Conservation (phyloP, 371 early-diverging fungal genomes). For the Mortierella sp. region DNA sequence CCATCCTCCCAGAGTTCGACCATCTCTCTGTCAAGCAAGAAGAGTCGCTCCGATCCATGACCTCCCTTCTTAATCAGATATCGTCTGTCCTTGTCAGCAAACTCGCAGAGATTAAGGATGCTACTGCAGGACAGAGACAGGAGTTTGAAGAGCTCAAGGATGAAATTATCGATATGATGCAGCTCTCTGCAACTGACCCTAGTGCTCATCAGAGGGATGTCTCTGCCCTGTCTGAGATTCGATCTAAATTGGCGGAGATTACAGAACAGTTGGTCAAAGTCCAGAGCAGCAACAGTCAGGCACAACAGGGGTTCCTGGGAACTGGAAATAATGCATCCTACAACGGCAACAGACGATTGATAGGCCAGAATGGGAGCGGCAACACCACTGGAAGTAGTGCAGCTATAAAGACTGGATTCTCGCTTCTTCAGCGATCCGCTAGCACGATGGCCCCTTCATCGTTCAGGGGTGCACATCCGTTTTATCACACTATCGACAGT, state of each 20-base stretch:
- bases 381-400: slow-evolving; percentile 4
- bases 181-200: slow-evolving; percentile 51
- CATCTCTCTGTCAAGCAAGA: slow-evolving; percentile 48
- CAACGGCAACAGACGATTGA: neutral
- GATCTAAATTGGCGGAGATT: slow-evolving; percentile 50
- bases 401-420: slow-evolving; percentile 35
- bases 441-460: slow-evolving; percentile 43
- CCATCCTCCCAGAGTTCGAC: slow-evolving; percentile 49
- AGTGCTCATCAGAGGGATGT: slow-evolving; percentile 49
- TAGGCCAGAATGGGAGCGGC: neutral
- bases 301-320: slow-evolving; percentile 7
- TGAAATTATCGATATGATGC: slow-evolving; percentile 56
- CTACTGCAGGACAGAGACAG: slow-evolving; percentile 41
- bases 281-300: slow-evolving; percentile 17
- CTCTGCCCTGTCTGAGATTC: slow-evolving; percentile 45
- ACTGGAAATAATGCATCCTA: neutral
- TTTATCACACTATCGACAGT: slow-evolving; percentile 26
- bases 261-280: slow-evolving; percentile 35
- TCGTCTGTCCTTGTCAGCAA: slow-evolving; percentile 23
- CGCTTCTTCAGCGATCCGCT: slow-evolving; percentile 42
- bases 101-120: slow-evolving; percentile 48
- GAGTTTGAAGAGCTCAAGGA: slow-evolving; percentile 58
- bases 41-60: slow-evolving; percentile 44
- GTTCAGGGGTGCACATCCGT: slow-evolving; percentile 12
- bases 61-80: slow-evolving; percentile 34